A percentile compares a stretch with the other conserved stretches of the same genome.
Conservation (phyloP, 1,139 yeast species). For the Candida sanyaensis region DNA sequence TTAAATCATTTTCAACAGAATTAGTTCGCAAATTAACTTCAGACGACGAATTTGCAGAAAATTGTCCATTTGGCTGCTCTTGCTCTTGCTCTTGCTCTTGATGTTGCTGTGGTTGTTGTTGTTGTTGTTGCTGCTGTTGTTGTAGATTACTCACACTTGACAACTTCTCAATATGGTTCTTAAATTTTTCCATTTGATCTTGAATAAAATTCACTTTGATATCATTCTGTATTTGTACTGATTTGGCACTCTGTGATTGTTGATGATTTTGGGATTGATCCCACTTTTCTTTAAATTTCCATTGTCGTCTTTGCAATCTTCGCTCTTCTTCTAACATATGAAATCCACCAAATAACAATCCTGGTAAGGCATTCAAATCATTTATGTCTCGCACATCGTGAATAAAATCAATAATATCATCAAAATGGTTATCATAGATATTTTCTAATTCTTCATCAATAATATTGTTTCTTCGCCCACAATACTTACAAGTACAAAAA, state of each 20-base stretch:
- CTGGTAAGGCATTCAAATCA: slow-evolving; percentile 43
- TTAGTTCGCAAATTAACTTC: slow-evolving; percentile 5
- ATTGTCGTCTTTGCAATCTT: slow-evolving; percentile 31
- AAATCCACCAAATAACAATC: slow-evolving; percentile 41
- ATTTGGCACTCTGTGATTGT: background rate
- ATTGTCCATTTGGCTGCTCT: background rate
- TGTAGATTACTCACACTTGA: slow-evolving; percentile 1
- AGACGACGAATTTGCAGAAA: background rate
- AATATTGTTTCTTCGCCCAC: slow-evolving; percentile 75
- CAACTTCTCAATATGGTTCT: slow-evolving; percentile 9
- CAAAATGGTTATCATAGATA: slow-evolving; percentile 60
- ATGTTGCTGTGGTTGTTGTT: too few species aligned
- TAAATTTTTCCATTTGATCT: slow-evolving; percentile 10
- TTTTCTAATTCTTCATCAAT: slow-evolving; percentile 75
- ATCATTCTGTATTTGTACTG: background rate
- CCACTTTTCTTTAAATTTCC: slow-evolving; percentile 18
- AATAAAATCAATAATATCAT: slow-evolving; percentile 42
- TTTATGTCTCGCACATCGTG: slow-evolving; percentile 43
- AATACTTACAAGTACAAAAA: slow-evolving; percentile 71
- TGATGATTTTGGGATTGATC: slow-evolving; percentile 12
- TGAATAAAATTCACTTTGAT: slow-evolving; percentile 7
- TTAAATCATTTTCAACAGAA: background rate
- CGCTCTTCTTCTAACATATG: slow-evolving; percentile 43
- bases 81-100: background rate
- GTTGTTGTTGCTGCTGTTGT: background rate